Percentiles rank a stretch among this genome's conserved stretches.
Evolutionary conservation across 257 asterid species (phyloP).

Genomic region (Solanum pinnatisectum): DNA sequence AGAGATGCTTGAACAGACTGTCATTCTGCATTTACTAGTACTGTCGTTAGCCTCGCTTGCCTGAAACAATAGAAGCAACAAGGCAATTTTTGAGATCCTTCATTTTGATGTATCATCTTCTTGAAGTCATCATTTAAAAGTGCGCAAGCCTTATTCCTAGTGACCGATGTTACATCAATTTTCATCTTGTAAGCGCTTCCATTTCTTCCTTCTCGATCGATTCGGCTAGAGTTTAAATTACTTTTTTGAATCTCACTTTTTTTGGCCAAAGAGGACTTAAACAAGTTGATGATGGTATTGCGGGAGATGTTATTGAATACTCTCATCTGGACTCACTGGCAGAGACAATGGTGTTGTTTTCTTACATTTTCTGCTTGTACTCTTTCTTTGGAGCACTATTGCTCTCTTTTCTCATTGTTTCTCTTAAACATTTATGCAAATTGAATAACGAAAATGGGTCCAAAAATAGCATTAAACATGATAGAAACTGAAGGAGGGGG

Average conservation of each 20-base stretch:
- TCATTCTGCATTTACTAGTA: background rate
- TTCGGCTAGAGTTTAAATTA: background rate
- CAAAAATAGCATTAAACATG: background rate
- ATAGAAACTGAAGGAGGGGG: background rate
- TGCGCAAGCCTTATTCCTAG: slow-evolving; percentile 33
- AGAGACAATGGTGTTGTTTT: background rate
- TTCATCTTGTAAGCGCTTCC: background rate
- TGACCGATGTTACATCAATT: slow-evolving; percentile 24
- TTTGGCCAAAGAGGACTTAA: slow-evolving; percentile 12
- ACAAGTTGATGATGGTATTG: slow-evolving; percentile 31
- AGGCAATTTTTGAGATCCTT: slow-evolving; percentile 26
- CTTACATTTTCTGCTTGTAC: background rate
- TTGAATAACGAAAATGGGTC: background rate
- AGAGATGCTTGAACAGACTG: background rate
- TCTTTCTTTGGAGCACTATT: background rate
- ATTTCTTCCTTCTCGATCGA: background rate
- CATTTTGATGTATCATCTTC: slow-evolving; percentile 34
- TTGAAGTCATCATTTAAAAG: slow-evolving; percentile 12
- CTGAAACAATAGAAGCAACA: no score
- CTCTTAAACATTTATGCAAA: slow-evolving; percentile 4
- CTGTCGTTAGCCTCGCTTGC: background rate
- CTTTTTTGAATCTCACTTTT: slow-evolving; percentile 49
- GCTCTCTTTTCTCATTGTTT: background rate
- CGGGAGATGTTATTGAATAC: background rate
- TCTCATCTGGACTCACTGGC: slow-evolving; percentile 2